Evolutionary conservation across 495 filamentous ascomycete genomes (phyloP).

Genomic region (Trichocladium antarcticum): DNA sequence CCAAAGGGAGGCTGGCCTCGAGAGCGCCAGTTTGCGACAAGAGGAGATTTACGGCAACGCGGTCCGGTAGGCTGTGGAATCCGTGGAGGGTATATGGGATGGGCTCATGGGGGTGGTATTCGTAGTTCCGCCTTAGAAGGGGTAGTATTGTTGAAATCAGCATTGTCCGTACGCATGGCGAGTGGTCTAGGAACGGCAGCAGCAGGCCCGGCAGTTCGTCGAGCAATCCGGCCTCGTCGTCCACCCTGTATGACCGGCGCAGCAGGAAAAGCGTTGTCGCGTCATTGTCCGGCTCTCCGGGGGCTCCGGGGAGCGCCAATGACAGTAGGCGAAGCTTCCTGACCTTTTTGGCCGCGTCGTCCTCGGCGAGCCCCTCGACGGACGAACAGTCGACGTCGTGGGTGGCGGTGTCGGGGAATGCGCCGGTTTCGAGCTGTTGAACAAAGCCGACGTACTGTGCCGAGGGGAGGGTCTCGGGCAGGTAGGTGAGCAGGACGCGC

Average conservation of each 20-base stretch:
- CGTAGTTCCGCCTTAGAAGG: conserved; percentile 67
- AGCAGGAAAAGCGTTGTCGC: conserved; percentile 59
- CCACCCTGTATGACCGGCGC: conserved; percentile 63
- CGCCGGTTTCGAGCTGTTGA: conserved; percentile 40
- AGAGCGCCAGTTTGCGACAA: conserved; percentile 48
- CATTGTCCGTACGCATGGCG: conserved; percentile 57
- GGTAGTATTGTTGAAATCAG: conserved; percentile 70
- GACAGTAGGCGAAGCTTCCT: conserved; percentile 59
- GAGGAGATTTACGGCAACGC: conserved; percentile 53
- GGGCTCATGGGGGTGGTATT: conserved; percentile 60
- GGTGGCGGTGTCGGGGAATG: conserved; percentile 21
- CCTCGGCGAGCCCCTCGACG: conserved; percentile 51
- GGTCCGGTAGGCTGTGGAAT: conserved; percentile 53
- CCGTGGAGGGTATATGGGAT: conserved; percentile 44
- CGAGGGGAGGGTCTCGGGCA: conserved; percentile 67
- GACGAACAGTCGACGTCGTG: conserved; percentile 45
- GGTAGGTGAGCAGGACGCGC: conserved; percentile 71
- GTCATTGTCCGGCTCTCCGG: conserved; percentile 41
- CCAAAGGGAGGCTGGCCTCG: conserved; percentile 32
- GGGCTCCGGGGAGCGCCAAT: conserved; percentile 40
- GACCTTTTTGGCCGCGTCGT: conserved; percentile 56
- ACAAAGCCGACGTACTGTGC: conserved; percentile 51
- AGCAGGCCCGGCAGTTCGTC: conserved; percentile 60
- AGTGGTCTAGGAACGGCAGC: conserved; percentile 61
- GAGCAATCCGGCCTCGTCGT: conserved; percentile 66